Conservation (phyloP, 805 yeast species). For the Yamadazyma tumulicola region DNA sequence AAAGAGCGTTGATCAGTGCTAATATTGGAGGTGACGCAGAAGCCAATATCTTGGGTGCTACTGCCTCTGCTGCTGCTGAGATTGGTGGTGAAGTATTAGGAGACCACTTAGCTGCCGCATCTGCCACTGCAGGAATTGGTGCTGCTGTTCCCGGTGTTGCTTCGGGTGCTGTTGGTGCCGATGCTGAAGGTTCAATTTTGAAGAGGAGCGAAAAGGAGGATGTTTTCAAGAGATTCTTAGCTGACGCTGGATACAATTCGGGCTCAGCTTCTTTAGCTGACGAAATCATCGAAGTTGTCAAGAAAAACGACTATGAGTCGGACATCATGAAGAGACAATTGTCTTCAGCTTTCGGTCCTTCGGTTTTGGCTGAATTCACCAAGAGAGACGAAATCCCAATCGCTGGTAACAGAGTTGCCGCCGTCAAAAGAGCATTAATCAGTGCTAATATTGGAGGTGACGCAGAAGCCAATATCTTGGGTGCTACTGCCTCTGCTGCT, state of each 20-base stretch:
- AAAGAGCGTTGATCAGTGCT: neutral
- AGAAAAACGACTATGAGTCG: conserved; percentile 11
- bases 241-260: conserved; percentile 6
- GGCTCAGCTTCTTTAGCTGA: conserved; percentile 4
- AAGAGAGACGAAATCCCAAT: conserved; percentile 5
- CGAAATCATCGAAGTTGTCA: conserved; percentile 8
- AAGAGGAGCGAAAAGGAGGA: conserved; percentile 7
- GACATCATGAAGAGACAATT: conserved; percentile 11
- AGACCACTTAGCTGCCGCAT: conserved; percentile 15
- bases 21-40: conserved; percentile 8
- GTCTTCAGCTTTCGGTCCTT: conserved; percentile 6
- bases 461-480: conserved; percentile 8
- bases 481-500: conserved; percentile 9
- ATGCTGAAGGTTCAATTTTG: conserved; percentile 10
- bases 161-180: conserved; percentile 3
- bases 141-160: conserved; percentile 8
- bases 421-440: conserved; percentile 13
- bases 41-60: conserved; percentile 10
- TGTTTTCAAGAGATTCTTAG: conserved; percentile 10
- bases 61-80: conserved; percentile 10
- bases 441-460: conserved; percentile 7
- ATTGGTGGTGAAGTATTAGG: conserved; percentile 14
- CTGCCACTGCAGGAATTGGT: conserved; percentile 11
- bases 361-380: conserved; percentile 4
- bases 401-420: conserved; percentile 11